These are phyloP conservation scores for Cylindrodendrum hubeiense DNA, from an alignment of 2,329 filamentous ascomycete genomes.

Conservation along the genomic window DNA sequence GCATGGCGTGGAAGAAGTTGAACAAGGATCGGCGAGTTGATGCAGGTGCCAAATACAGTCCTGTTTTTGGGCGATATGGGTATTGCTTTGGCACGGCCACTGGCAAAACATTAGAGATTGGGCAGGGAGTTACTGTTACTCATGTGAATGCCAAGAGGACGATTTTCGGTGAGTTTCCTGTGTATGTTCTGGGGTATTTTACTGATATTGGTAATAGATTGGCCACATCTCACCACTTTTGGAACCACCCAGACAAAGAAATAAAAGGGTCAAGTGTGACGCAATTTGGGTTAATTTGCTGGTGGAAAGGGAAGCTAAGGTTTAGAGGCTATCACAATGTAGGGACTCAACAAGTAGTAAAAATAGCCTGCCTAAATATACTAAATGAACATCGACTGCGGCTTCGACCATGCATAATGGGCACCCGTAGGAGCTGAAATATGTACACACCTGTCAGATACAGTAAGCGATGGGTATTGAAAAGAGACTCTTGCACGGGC, in stretches of 20 bases:
- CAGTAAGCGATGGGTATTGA: too few species aligned
- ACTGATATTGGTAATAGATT: slow-evolving; percentile 24
- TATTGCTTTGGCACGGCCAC: slow-evolving; percentile 36
- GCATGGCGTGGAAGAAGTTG: slow-evolving; percentile 40
- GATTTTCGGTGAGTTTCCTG: slow-evolving; percentile 29
- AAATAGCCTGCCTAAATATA: too few species aligned
- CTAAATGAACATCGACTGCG: too few species aligned
- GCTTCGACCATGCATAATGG: not conserved
- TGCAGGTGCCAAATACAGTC: slow-evolving; percentile 39
- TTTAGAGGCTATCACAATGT: too few species aligned
- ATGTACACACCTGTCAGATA: too few species aligned
- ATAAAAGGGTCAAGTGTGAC: not conserved
- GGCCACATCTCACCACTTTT: slow-evolving; percentile 33
- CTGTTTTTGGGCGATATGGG: slow-evolving; percentile 41
- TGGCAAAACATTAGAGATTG: slow-evolving; percentile 13
- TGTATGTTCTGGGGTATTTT: not conserved
- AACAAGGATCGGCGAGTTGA: slow-evolving; percentile 42
- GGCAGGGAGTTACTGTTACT: slow-evolving; percentile 30
- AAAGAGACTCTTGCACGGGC: too few species aligned
- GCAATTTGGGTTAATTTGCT: not conserved
- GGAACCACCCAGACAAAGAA: slow-evolving; percentile 32
- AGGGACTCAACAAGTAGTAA: too few species aligned
- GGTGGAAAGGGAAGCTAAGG: not conserved
- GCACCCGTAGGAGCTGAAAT: not conserved
- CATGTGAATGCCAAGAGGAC: slow-evolving; percentile 32